Conservation (phyloP, 2,329 filamentous ascomycete species). For the Neofusicoccum kwambonambiense region DNA sequence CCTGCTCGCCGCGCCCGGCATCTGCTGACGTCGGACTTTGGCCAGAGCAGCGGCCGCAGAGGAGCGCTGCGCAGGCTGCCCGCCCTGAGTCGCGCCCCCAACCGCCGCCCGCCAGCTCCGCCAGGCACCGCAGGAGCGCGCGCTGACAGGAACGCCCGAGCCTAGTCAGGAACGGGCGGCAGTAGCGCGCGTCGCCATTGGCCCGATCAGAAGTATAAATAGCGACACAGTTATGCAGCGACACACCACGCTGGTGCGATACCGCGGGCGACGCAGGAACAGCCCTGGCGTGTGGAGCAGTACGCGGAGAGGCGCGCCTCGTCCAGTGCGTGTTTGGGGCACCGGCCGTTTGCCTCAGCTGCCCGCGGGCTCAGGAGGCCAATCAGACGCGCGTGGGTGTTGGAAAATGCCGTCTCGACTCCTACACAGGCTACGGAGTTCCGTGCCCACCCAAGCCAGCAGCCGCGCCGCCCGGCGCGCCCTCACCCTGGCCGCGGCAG, state of each 20-base stretch:
- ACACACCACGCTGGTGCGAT: slow-evolving; percentile 11
- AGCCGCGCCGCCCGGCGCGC: background rate
- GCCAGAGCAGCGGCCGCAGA: background rate
- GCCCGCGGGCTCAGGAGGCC: slow-evolving; percentile 6
- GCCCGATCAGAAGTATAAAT: slow-evolving; percentile 8
- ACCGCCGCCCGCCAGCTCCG: background rate
- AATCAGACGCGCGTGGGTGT: background rate
- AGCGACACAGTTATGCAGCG: slow-evolving; percentile 11
- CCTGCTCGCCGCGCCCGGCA: background rate
- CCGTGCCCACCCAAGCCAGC: background rate
- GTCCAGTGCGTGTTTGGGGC: slow-evolving; percentile 11
- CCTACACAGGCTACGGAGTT: too few relatives aligned
- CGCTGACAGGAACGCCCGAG: slow-evolving; percentile 12
- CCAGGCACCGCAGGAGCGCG: slow-evolving; percentile 4
- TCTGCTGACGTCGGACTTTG: slow-evolving; percentile 7
- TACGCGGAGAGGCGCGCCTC: slow-evolving; percentile 11
- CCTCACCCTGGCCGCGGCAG: background rate
- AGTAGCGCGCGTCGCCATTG: slow-evolving; percentile 4
- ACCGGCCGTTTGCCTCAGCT: slow-evolving; percentile 11
- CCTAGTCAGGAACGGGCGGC: slow-evolving; percentile 14
- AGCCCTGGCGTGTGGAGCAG: slow-evolving; percentile 10
- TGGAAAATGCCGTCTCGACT: slow-evolving; percentile 9
- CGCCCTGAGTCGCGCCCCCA: background rate
- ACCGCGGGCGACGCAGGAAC: slow-evolving; percentile 8
- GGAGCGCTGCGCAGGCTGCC: background rate